A percentile compares a stretch with the other conserved stretches of the same genome.
phyloP scores from a whole-genome alignment of 306 rosid genomes.

The Citrullus mucosospermus region DNA sequence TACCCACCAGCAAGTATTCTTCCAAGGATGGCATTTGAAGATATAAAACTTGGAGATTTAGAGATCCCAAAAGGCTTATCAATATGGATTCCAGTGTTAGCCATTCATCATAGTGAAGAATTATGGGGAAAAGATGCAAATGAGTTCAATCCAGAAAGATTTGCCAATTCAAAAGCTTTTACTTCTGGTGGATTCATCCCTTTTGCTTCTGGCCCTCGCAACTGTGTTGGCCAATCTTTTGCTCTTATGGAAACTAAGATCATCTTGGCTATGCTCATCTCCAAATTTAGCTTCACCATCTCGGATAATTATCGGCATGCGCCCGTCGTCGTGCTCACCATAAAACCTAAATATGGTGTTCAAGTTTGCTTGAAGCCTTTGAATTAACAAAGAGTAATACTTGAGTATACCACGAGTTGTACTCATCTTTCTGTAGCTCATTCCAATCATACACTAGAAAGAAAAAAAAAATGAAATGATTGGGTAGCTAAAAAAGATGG shows the following conservation, averaged over 20 bases:
- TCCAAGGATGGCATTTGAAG: slow-evolving; percentile 92
- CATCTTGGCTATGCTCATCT: slow-evolving; percentile 74
- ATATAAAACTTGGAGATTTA: slow-evolving; percentile 65
- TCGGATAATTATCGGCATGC: slow-evolving; percentile 74
- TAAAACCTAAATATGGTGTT: slow-evolving; percentile 85
- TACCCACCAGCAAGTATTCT: slow-evolving; percentile 91
- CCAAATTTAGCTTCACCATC: slow-evolving; percentile 48
- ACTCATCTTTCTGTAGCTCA: no score
- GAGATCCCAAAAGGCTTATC: slow-evolving; percentile 85
- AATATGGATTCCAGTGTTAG: slow-evolving; percentile 90
- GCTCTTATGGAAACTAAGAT: slow-evolving; percentile 92
- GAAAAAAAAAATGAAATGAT: no score
- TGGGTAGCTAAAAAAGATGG: no score
- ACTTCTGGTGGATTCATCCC: slow-evolving; percentile 69
- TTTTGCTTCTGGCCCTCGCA: slow-evolving; percentile 78
- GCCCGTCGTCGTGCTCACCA: slow-evolving; percentile 71
- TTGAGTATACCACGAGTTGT: no score
- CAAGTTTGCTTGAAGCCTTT: slow-evolving; percentile 73
- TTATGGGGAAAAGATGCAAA: slow-evolving; percentile 91
- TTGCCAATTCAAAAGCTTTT: slow-evolving; percentile 51
- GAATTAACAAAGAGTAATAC: neutral
- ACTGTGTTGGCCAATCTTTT: slow-evolving; percentile 85
- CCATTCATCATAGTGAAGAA: slow-evolving; percentile 80
- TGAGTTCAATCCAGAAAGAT: slow-evolving; percentile 81
- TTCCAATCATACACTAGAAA: no score